Evolutionary conservation across 306 rosid species (phyloP).

Genomic region (Medicago truncatula): DNA sequence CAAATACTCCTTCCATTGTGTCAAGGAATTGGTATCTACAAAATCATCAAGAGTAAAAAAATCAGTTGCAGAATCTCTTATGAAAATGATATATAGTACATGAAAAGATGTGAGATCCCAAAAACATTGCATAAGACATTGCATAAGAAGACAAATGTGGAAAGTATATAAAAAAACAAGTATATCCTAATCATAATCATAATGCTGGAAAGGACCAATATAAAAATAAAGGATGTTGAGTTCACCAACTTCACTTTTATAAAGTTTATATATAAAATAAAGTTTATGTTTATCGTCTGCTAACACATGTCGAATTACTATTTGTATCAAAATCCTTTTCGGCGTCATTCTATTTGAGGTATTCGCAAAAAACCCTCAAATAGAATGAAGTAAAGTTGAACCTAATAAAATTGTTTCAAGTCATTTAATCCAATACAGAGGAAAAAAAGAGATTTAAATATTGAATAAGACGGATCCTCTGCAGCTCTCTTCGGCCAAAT

Average conservation of each 20-base stretch:
- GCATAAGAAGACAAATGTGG: constrained; percentile 17
- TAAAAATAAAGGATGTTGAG: background rate
- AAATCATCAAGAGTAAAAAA: background rate
- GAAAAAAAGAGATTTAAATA: background rate
- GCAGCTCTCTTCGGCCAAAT: background rate
- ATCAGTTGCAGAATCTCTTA: constrained; percentile 7
- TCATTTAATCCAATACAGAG: background rate
- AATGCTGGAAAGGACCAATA: background rate
- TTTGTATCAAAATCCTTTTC: background rate
- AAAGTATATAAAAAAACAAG: background rate
- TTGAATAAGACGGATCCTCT: background rate
- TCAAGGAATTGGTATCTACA: constrained; percentile 19
- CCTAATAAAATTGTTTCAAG: background rate
- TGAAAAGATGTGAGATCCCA: constrained; percentile 1
- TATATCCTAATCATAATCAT: background rate
- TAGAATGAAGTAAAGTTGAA: background rate
- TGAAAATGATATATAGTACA: background rate
- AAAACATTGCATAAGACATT: constrained; percentile 11
- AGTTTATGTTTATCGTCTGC: background rate
- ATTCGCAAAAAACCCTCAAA: background rate
- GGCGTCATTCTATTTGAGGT: background rate
- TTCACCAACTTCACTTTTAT: background rate
- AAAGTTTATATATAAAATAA: background rate
- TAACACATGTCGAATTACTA: background rate
- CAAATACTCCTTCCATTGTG: constrained; percentile 36